A percentile compares a stretch with the other conserved stretches of the same genome.
phyloP scores from a whole-genome alignment of 495 filamentous ascomycete species.

The Podospora anserina region DNA sequence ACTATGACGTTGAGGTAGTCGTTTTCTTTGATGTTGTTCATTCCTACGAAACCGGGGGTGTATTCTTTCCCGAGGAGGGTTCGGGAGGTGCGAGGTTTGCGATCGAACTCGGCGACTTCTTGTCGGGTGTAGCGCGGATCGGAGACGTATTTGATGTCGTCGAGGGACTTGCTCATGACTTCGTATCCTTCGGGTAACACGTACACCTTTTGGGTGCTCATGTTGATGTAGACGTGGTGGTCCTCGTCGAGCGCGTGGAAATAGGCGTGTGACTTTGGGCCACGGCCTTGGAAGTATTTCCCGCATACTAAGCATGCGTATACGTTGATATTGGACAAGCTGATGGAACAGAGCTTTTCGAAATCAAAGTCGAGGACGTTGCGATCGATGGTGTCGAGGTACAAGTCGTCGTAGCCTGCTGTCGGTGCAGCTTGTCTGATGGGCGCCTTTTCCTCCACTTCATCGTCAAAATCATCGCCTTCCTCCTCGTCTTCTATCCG shows the following conservation, averaged over 20 bases:
- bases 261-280: conserved; percentile 92
- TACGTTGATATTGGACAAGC: conserved; percentile 95
- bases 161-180: conserved; percentile 89
- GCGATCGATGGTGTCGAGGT: conserved; percentile 95
- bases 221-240: conserved; percentile 98
- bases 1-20: conserved; percentile 97
- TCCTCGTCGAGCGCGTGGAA: conserved; percentile 92
- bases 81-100: conserved; percentile 67
- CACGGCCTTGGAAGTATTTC: conserved; percentile 94
- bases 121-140: conserved; percentile 80
- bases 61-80: conserved; percentile 81
- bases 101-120: conserved; percentile 78
- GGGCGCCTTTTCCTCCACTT: conserved; percentile 46
- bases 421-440: conserved; percentile 70
- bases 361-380: conserved; percentile 91
- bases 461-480: conserved; percentile 28
- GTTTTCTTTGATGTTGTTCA: conserved; percentile 99
- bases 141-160: conserved; percentile 98
- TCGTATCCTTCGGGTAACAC: conserved; percentile 97
- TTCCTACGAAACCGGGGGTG: conserved; percentile 90
- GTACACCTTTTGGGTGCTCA: conserved; percentile 91
- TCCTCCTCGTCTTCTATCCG: conserved; percentile 13
- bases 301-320: conserved; percentile 97
- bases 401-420: conserved; percentile 90
- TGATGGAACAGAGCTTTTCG: conserved; percentile 94